A percentile compares a stretch with the other conserved stretches of the same genome.
Evolutionary conservation across 306 rosid genomes (phyloP).

Genomic region (Casuarina equisetifolia): DNA sequence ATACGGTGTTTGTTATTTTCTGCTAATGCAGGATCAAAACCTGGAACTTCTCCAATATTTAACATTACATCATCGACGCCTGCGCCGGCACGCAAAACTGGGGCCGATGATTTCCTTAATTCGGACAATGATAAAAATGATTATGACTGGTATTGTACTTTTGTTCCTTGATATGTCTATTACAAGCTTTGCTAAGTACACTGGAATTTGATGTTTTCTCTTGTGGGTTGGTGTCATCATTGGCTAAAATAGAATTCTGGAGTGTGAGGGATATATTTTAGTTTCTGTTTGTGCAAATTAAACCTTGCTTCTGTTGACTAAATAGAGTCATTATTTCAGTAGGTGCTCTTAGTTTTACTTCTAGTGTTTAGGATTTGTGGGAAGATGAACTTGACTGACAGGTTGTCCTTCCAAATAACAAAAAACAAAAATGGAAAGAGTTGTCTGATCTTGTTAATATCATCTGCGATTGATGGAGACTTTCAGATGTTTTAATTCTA

Average conservation of each 20-base stretch:
- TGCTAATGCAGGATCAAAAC: conserved; percentile 54
- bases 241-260: conserved; percentile 2
- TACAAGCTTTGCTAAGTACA: background rate
- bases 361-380: background rate
- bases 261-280: background rate
- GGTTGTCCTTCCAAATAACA: background rate
- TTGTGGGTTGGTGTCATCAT: background rate
- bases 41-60: conserved; percentile 59
- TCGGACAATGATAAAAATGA: conserved; percentile 79
- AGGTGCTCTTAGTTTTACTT: background rate
- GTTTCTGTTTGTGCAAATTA: background rate
- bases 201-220: background rate
- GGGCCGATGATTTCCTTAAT: conserved; percentile 76
- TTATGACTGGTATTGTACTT: conserved; percentile 73
- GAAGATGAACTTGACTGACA: background rate
- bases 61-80: conserved; percentile 59
- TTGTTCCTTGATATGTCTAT: conserved; percentile 3
- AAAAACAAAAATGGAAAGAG: background rate
- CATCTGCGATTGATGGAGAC: background rate
- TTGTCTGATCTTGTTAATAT: background rate
- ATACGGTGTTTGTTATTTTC: conserved; percentile 15
- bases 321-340: background rate
- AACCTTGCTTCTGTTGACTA: background rate
- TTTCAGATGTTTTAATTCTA: background rate
- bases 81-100: conserved; percentile 57